Base-by-base conservation (phyloP, 1,284 basidiomycete genomes). In the Ganoderma leucocontextum region DNA sequence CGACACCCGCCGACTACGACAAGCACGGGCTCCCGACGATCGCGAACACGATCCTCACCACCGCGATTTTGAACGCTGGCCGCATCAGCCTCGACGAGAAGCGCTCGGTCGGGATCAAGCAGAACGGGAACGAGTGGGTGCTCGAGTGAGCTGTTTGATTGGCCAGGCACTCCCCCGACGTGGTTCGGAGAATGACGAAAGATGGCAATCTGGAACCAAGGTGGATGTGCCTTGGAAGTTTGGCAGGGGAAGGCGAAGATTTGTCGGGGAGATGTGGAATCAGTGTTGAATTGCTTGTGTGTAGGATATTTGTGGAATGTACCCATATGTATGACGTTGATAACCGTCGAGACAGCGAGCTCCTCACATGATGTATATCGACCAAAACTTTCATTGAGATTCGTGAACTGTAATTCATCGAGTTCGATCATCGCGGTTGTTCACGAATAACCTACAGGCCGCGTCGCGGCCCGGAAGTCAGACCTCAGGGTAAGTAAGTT, bases 11-110 rank as follows among this genome's bases (percentile, higher is more conserved):
- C 44, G 91, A 94, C 72, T 97, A 90, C 79, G 95, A 97, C 80
- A 81, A 80, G 59, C 90, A 92, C 70, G 93, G 93, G 38, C 84
- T 96, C 70, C 95, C 96, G 47, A 97, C 96, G 35, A 95, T 97
- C 79, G 86, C 88, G 67, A 93, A 94, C 81, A 97, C 95, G 1
- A 89, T 97, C 39, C 83, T 96, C 73, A 96, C 95, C 19, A 97
- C 96, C 12, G 96, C 95, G 7, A 97, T 97, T 79, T 86, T 97
- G 72, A 88, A 97, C 74, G 96, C 96, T 38, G 96, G 96, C 12
- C 88, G 96, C 63, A 91, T 95, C 75, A 95, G 93, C 75, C 82
- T 97, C 65, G 95, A 97, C 79, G 93, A 96, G 84, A 93, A 92
- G 83, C 82, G 94, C 70, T 84, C 91, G 5, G 94, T 98, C 60